A percentile compares a stretch with the other conserved stretches of the same genome.
These are phyloP conservation scores for Fusarium incarnatum DNA, from an alignment of 2,329 filamentous ascomycete species.

Conservation along the genomic window DNA sequence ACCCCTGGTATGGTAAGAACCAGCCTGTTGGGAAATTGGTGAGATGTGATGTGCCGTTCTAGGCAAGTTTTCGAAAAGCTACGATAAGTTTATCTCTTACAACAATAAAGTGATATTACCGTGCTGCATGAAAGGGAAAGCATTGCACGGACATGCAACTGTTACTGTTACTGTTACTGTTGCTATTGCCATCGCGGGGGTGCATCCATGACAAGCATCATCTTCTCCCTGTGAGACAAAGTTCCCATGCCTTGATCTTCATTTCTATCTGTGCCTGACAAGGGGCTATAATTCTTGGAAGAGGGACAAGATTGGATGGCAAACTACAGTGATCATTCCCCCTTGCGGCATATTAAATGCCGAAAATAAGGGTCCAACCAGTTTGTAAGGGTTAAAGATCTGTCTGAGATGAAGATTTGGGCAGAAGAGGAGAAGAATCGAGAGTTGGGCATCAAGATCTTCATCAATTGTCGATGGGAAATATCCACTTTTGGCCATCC, in stretches of 20 bases:
- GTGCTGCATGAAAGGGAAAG: not conserved
- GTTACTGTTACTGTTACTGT: too few relatives aligned
- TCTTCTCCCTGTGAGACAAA: conserved; percentile 21
- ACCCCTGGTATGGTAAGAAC: conserved; percentile 24
- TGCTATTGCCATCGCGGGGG: not conserved
- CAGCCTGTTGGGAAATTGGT: conserved; percentile 37
- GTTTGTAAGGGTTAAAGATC: not conserved
- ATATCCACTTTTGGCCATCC: conserved; percentile 14
- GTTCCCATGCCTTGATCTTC: not conserved
- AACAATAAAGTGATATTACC: not conserved
- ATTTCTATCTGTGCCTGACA: not conserved
- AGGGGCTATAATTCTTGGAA: not conserved
- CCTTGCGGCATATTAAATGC: not conserved
- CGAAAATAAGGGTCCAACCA: conserved; percentile 5
- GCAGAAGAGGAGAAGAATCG: not conserved
- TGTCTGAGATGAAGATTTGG: not conserved
- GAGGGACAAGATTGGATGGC: not conserved
- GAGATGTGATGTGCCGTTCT: conserved; percentile 13
- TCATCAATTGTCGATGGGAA: not conserved
- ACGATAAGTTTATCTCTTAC: not conserved
- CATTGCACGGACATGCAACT: not conserved
- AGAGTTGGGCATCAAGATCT: conserved; percentile 38
- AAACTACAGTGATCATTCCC: not conserved
- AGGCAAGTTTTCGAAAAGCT: not conserved
- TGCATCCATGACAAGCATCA: not conserved